Evolutionary conservation across 2,329 filamentous ascomycete genomes (phyloP).

Genomic region (Clonostachys rhizophaga): DNA sequence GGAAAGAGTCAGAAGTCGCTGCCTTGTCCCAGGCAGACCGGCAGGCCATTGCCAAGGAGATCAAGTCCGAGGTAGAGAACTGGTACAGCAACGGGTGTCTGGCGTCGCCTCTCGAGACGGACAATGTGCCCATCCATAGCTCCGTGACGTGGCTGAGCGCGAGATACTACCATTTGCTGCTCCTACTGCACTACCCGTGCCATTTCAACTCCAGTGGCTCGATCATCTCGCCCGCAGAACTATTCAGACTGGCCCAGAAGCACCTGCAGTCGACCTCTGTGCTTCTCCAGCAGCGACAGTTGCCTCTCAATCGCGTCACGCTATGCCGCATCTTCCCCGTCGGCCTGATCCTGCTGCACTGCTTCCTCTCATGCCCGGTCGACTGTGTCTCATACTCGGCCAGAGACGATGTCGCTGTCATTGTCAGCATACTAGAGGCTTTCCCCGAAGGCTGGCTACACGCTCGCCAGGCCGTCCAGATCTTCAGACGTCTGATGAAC

Average conservation of each 20-base stretch:
- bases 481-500: slow-evolving; percentile 10
- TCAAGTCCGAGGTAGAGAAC: slow-evolving; percentile 34
- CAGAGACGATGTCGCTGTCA: slow-evolving; percentile 23
- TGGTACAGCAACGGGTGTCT: slow-evolving; percentile 41
- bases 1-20: slow-evolving; percentile 18
- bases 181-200: slow-evolving; percentile 34
- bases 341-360: slow-evolving; percentile 26
- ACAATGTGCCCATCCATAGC: slow-evolving; percentile 38
- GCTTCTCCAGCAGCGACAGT: slow-evolving; percentile 32
- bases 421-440: slow-evolving; percentile 27
- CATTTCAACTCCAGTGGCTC: slow-evolving; percentile 27
- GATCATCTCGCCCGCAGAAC: slow-evolving; percentile 21
- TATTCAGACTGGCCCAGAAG: slow-evolving; percentile 32
- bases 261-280: slow-evolving; percentile 34
- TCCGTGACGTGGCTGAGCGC: slow-evolving; percentile 36
- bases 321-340: slow-evolving; percentile 31
- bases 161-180: slow-evolving; percentile 34
- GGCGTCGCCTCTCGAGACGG: slow-evolving; percentile 32
- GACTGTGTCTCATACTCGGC: slow-evolving; percentile 14
- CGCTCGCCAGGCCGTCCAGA: slow-evolving; percentile 23
- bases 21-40: slow-evolving; percentile 21
- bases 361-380: slow-evolving; percentile 6
- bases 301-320: slow-evolving; percentile 35
- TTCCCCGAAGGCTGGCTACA: slow-evolving; percentile 26
- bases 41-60: slow-evolving; percentile 20